These are phyloP conservation scores for Pichiaceae sp. DNA, from an alignment of 1,139 yeast genomes.

Conservation along the genomic window DNA sequence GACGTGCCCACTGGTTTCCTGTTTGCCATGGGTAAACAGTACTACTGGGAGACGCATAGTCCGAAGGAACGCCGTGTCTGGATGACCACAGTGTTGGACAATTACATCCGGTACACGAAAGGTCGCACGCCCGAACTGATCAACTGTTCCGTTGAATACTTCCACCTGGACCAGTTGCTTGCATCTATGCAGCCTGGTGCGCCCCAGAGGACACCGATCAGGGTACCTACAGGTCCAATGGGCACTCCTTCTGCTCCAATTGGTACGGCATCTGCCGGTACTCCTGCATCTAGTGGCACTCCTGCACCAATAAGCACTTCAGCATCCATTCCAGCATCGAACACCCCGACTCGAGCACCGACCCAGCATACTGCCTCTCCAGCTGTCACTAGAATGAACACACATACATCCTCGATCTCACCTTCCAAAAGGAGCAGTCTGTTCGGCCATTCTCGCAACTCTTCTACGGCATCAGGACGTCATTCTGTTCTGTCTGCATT, in stretches of 20 bases:
- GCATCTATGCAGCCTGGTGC: slow-evolving; percentile 2
- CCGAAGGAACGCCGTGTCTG: slow-evolving; percentile 62
- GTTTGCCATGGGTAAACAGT: slow-evolving; percentile 54
- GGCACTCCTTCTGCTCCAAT: too few relatives aligned
- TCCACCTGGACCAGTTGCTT: slow-evolving; percentile 16
- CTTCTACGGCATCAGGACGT: slow-evolving; percentile 1
- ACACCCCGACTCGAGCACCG: too few relatives aligned
- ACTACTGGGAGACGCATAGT: slow-evolving; percentile 78
- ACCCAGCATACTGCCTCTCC: too few relatives aligned
- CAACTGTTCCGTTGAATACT: slow-evolving; percentile 29
- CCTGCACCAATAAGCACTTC: too few relatives aligned
- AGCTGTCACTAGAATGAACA: too few relatives aligned
- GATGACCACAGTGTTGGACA: slow-evolving; percentile 51
- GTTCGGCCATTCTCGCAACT: slow-evolving; percentile 1
- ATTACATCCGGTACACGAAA: slow-evolving; percentile 62
- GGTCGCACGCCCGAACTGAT: slow-evolving; percentile 55
- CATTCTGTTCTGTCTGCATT: not conserved
- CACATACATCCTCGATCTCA: not conserved
- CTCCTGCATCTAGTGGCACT: too few relatives aligned
- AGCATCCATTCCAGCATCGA: too few relatives aligned
- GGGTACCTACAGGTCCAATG: too few relatives aligned
- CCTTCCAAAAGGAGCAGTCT: not conserved
- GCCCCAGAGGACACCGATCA: too few relatives aligned
- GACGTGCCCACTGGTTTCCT: slow-evolving; percentile 49
- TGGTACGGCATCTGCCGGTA: too few relatives aligned